Conservation (phyloP, 345 rosid species). For the Trapa incisa region DNA sequence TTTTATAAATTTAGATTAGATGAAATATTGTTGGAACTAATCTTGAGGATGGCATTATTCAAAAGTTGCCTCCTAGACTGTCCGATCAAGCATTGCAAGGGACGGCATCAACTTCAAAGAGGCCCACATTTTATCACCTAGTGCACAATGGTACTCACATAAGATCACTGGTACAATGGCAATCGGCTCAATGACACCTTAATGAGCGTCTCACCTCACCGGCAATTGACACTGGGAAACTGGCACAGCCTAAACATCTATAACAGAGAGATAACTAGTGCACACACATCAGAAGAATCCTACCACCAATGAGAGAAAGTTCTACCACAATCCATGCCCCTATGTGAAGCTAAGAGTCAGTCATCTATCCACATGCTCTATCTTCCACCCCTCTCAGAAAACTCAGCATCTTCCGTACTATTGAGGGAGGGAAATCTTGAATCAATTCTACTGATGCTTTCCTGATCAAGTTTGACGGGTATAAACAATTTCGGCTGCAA, state of each 20-base stretch:
- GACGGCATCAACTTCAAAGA: no score
- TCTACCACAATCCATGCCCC: neutral
- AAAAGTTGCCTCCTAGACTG: no score
- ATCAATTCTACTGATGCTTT: conserved; percentile 30
- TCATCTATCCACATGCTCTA: neutral
- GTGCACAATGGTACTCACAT: no score
- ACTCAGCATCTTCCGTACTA: conserved; percentile 30
- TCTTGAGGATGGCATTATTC: no score
- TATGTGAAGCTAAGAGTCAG: neutral
- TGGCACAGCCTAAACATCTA: neutral
- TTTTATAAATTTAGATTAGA: no score
- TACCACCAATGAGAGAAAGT: neutral
- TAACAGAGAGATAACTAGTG: neutral
- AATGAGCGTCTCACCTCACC: no score
- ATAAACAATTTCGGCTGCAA: conserved; percentile 24
- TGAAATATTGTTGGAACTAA: no score
- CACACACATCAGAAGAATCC: neutral
- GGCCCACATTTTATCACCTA: no score
- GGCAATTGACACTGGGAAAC: neutral
- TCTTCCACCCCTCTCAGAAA: neutral
- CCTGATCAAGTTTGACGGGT: conserved; percentile 43
- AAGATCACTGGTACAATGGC: no score
- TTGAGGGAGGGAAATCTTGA: conserved; percentile 39
- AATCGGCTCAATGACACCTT: no score
- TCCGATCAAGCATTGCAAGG: no score